Percentiles rank a stretch among this genome's conserved stretches.
Conservation (phyloP, 495 filamentous ascomycete genomes). For the Neurospora sp. region DNA sequence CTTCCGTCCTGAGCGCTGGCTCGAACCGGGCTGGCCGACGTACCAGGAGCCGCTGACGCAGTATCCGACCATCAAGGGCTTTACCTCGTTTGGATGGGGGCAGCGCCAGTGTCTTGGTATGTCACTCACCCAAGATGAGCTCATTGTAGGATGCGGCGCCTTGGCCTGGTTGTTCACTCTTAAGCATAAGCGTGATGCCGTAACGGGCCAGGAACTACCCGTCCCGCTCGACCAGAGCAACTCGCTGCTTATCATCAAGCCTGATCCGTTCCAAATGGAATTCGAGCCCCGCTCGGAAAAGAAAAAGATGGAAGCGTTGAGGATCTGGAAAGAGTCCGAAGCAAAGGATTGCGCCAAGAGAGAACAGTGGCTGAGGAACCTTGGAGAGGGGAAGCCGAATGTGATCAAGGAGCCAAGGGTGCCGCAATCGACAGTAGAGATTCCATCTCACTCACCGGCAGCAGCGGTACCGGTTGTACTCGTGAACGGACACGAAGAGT, state of each 20-base stretch:
- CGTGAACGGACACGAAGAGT: neutral
- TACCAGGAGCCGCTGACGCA: conserved; percentile 37
- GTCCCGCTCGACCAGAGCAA: conserved; percentile 34
- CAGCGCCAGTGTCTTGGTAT: conserved; percentile 51
- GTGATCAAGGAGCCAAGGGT: neutral
- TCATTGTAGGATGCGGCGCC: conserved; percentile 35
- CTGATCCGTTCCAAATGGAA: conserved; percentile 30
- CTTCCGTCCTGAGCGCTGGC: conserved; percentile 43
- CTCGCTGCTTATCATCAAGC: conserved; percentile 34
- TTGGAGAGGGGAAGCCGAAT: neutral
- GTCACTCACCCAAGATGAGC: conserved; percentile 34
- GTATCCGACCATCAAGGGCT: conserved; percentile 35
- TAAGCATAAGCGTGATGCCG: conserved; percentile 23
- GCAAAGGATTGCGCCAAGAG: conserved; percentile 14
- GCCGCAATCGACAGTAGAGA: neutral
- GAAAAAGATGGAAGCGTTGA: conserved; percentile 21
- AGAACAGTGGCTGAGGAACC: conserved; percentile 14
- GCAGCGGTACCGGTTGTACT: neutral
- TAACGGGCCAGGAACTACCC: conserved; percentile 22
- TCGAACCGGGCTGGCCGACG: conserved; percentile 40
- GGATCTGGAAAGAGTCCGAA: conserved; percentile 14
- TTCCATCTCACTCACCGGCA: neutral
- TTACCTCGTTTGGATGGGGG: conserved; percentile 49
- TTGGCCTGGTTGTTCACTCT: conserved; percentile 41
- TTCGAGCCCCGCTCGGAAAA: conserved; percentile 29